phyloP scores from a whole-genome alignment of 2,329 filamentous ascomycete species.

The Fusarium sambucinum region DNA sequence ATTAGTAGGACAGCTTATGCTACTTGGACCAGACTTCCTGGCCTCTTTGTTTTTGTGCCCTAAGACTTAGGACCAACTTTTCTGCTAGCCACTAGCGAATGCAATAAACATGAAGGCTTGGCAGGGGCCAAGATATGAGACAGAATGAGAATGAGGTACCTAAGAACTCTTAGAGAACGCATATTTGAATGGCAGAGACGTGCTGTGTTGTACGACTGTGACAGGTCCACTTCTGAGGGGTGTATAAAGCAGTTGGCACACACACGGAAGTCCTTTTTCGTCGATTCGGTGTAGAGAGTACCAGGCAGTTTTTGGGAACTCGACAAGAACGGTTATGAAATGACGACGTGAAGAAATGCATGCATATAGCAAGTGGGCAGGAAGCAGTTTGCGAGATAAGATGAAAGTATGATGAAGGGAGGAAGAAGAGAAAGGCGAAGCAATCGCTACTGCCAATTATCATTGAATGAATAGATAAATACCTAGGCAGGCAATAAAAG shows the following conservation, averaged over 20 bases:
- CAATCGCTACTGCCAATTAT: conserved; percentile 20
- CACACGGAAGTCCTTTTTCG: neutral
- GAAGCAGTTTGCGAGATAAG: conserved; percentile 3
- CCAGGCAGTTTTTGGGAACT: neutral
- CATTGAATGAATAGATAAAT: conserved; percentile 7
- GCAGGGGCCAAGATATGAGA: conserved; percentile 23
- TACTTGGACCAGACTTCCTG: too few relatives aligned
- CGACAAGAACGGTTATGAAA: neutral
- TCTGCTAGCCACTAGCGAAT: too few relatives aligned
- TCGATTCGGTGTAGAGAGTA: neutral
- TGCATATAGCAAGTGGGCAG: neutral
- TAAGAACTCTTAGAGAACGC: conserved; percentile 21
- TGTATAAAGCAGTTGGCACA: neutral
- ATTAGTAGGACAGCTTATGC: too few relatives aligned
- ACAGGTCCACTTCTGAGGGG: conserved; percentile 23
- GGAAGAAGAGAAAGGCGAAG: conserved; percentile 3
- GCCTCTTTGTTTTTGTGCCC: too few relatives aligned
- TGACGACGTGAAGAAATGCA: neutral
- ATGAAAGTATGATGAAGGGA: conserved; percentile 15
- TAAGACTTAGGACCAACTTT: too few relatives aligned
- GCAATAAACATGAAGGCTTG: conserved; percentile 8
- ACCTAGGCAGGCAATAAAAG: neutral
- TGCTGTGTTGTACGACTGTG: conserved; percentile 35
- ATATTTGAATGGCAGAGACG: conserved; percentile 22
- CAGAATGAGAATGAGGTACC: conserved; percentile 30